Evolutionary conservation across 139 green algal genomes (phyloP).

Genomic region (Micractinium sp.): DNA sequence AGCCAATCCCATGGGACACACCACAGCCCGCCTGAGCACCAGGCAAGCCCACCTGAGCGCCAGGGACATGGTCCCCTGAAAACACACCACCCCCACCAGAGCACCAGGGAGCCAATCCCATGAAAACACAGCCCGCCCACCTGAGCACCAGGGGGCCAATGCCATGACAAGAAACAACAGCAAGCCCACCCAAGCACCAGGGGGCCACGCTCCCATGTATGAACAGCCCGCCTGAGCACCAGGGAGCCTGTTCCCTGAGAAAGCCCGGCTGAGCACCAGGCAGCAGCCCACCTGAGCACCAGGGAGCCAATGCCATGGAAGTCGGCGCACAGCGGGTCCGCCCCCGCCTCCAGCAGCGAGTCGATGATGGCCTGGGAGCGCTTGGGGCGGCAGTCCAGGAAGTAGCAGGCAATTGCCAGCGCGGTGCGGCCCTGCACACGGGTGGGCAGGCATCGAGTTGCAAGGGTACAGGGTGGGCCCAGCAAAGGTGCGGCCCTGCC

Average conservation of each 20-base stretch:
- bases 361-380: conserved; percentile 14
- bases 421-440: conserved; percentile 19
- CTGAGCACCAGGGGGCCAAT: too few relatives aligned
- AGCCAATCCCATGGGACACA: not conserved
- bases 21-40: too few relatives aligned
- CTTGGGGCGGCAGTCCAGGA: conserved; percentile 32
- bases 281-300: conserved; percentile 9
- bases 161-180: not conserved
- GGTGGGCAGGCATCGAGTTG: not conserved
- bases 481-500: too few relatives aligned
- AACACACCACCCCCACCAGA: not conserved
- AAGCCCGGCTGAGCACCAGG: too few relatives aligned
- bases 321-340: conserved; percentile 17
- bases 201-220: not conserved
- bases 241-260: not conserved
- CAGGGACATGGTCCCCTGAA: not conserved
- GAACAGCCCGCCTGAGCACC: not conserved
- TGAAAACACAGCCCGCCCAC: not conserved
- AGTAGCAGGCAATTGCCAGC: conserved; percentile 25
- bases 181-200: too few relatives aligned
- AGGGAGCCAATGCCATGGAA: conserved; percentile 21
- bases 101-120: not conserved
- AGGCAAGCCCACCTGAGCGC: not conserved
- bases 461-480: too few relatives aligned
- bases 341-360: conserved; percentile 1